These are phyloP conservation scores for Calvatia gigantea DNA, from an alignment of 768 basidiomycete genomes.

Conservation along the genomic window DNA sequence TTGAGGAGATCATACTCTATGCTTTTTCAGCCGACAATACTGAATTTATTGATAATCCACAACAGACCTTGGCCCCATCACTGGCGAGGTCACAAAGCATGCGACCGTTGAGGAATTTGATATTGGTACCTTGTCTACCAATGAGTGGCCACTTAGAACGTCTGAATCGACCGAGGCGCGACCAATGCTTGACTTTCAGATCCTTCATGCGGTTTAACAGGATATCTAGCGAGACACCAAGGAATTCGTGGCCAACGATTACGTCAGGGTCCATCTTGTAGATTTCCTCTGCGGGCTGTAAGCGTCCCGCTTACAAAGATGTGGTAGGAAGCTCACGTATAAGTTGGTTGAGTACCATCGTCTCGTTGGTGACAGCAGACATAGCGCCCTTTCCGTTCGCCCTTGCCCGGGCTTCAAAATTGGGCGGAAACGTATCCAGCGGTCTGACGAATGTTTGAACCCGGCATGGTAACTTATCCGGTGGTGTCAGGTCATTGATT, in stretches of 20 bases:
- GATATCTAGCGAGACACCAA: constrained; percentile 86
- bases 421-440: constrained; percentile 79
- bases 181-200: constrained; percentile 91
- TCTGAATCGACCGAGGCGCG: constrained; percentile 86
- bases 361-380: constrained; percentile 74
- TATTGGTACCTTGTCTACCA: constrained; percentile 79
- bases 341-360: constrained; percentile 78
- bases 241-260: constrained; percentile 91
- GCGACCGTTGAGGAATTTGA: constrained; percentile 80
- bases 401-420: constrained; percentile 72
- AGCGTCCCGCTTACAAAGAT: not conserved
- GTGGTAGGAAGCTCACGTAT: constrained; percentile 46
- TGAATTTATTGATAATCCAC: not conserved
- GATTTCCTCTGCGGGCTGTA: constrained; percentile 52
- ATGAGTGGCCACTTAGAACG: constrained; percentile 79
- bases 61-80: constrained; percentile 84
- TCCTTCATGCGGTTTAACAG: constrained; percentile 89
- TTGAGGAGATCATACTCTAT: constrained; percentile 94
- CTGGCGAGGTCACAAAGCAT: constrained; percentile 91
- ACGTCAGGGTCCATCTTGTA: constrained; percentile 92
- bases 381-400: constrained; percentile 65
- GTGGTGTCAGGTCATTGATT: constrained; percentile 90
- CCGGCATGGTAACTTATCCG: constrained; percentile 77
- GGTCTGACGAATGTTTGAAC: constrained; percentile 90
- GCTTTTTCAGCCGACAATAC: not conserved